A percentile compares a stretch with the other conserved stretches of the same genome.
Conservation (phyloP, 139 green algal genomes). For the Chlorella sp. region DNA sequence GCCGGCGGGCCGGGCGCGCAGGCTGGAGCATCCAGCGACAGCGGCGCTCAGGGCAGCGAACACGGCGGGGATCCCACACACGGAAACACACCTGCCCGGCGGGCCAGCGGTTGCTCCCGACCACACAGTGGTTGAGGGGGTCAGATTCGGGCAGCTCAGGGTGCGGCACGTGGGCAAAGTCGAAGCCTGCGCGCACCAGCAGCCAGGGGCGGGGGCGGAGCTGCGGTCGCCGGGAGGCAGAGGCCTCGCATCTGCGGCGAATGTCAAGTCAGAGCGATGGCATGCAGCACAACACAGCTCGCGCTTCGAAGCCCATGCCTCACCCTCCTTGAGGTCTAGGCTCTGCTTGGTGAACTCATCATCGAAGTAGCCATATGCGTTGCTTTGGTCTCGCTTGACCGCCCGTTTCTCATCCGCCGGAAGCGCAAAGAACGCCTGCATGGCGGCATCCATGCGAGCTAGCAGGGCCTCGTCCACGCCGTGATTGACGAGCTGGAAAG, state of each 20-base stretch:
- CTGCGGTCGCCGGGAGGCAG: no score
- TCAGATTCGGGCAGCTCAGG: slow-evolving; percentile 17
- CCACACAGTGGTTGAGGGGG: slow-evolving; percentile 2
- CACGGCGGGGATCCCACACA: background rate
- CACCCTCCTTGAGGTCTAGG: slow-evolving; percentile 48
- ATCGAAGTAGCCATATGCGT: slow-evolving; percentile 36
- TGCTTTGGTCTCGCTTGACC: background rate
- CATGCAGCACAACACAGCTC: no score
- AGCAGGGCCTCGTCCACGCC: slow-evolving; percentile 22
- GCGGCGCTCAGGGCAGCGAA: background rate
- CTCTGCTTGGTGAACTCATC: slow-evolving; percentile 61
- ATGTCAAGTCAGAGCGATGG: no score
- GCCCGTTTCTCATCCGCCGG: slow-evolving; percentile 14
- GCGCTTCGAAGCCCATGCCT: background rate
- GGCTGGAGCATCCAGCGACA: no score
- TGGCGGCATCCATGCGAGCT: slow-evolving; percentile 2
- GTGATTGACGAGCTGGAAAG: slow-evolving; percentile 53
- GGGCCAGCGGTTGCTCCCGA: slow-evolving; percentile 14
- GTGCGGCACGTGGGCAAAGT: slow-evolving; percentile 30
- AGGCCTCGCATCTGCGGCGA: no score
- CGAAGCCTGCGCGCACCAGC: no score
- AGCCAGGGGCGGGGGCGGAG: no score
- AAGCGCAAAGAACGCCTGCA: slow-evolving; percentile 30
- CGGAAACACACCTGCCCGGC: slow-evolving; percentile 5
- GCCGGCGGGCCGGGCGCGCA: no score